These are phyloP conservation scores for Cercospora nicotianae DNA, from an alignment of 2,329 filamentous ascomycete species.

Conservation along the genomic window DNA sequence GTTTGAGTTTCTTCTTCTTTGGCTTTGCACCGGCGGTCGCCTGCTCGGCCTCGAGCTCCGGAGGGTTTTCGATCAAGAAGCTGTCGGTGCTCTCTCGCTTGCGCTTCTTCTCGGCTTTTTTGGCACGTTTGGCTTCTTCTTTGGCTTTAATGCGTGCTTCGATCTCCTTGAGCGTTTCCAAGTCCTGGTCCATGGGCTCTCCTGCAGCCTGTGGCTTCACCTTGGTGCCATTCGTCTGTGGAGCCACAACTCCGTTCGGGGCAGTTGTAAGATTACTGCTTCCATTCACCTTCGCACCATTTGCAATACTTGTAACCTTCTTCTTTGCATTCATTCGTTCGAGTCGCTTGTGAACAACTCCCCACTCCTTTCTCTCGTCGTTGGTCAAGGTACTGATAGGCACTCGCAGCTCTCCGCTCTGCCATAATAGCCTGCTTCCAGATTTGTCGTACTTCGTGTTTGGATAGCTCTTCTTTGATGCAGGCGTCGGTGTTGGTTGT, in stretches of 20 bases:
- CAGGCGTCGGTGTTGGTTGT: slow-evolving; percentile 3
- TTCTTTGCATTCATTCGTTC: slow-evolving; percentile 16
- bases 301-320: background rate
- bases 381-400: slow-evolving; percentile 1
- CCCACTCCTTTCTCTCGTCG: slow-evolving; percentile 16
- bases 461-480: slow-evolving; percentile 1
- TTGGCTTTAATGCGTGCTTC: slow-evolving; percentile 36
- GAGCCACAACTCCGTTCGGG: background rate
- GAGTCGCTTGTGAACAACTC: background rate
- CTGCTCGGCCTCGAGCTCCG: background rate
- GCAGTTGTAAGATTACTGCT: background rate
- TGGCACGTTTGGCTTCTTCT: slow-evolving; percentile 26
- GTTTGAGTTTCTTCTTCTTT: slow-evolving; percentile 37
- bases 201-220: background rate
- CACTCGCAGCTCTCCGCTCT: slow-evolving; percentile 6
- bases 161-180: slow-evolving; percentile 29
- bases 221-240: background rate
- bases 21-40: slow-evolving; percentile 59
- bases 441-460: slow-evolving; percentile 15
- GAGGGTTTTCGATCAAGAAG: slow-evolving; percentile 19
- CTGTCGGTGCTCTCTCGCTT: slow-evolving; percentile 38
- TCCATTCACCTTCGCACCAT: background rate
- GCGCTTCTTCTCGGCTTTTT: slow-evolving; percentile 37
- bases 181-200: slow-evolving; percentile 34
- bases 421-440: slow-evolving; percentile 10